Percentiles rank a stretch among this genome's conserved stretches.
Conservation (phyloP, 345 rosid species). For the Rhodamnia argentea region DNA sequence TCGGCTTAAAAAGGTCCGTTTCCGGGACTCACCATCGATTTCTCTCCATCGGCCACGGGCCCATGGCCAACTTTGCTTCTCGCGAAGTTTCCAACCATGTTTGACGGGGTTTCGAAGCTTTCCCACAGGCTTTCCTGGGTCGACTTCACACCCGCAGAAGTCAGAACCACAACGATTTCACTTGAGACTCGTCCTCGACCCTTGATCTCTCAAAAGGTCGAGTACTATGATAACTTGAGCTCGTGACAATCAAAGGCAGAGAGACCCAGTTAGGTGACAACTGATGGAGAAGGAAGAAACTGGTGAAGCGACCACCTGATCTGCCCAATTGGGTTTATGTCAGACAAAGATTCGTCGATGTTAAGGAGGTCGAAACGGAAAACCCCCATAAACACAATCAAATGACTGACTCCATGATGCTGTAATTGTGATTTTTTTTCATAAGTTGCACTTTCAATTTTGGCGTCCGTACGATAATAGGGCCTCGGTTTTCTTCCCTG, state of each 20-base stretch:
- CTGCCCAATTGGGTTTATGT: neutral
- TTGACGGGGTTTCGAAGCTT: neutral
- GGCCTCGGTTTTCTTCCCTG: neutral
- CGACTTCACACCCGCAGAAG: neutral
- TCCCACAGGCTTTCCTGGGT: neutral
- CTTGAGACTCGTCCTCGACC: neutral
- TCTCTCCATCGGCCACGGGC: neutral
- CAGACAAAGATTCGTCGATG: neutral
- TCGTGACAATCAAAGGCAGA: neutral
- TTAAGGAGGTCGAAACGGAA: neutral
- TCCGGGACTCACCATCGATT: neutral
- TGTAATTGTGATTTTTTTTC: too few species aligned
- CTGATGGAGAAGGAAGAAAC: neutral
- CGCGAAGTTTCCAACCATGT: neutral
- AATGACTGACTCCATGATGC: neutral
- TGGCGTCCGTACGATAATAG: too few species aligned
- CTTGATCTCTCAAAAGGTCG: neutral
- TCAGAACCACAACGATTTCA: neutral
- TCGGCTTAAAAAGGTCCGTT: neutral
- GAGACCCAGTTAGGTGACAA: neutral
- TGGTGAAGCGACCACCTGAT: neutral
- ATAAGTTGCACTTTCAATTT: too few species aligned
- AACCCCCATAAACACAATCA: neutral
- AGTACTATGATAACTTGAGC: neutral
- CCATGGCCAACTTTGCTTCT: neutral